Evolutionary conservation across 805 yeast genomes (phyloP).

Genomic region (Pichia ethanolica): DNA sequence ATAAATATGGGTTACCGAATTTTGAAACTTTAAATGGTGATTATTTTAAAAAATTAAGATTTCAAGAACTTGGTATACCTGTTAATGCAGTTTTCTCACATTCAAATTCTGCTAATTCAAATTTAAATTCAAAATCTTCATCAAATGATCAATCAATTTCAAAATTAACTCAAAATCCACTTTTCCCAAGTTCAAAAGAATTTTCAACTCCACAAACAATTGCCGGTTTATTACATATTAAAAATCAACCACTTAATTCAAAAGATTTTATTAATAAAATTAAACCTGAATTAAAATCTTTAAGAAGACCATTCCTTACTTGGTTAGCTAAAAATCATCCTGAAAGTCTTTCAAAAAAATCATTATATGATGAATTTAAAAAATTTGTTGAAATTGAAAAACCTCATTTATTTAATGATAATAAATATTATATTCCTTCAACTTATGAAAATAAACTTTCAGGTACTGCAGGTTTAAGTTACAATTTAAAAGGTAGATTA

Average conservation of each 20-base stretch:
- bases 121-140: neutral
- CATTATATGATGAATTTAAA: conserved; percentile 25
- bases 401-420: conserved; percentile 9
- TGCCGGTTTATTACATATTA: conserved; percentile 19
- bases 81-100: conserved; percentile 23
- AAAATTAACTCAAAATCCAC: conserved; percentile 27
- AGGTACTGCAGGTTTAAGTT: conserved; percentile 75
- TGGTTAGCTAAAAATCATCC: conserved; percentile 51
- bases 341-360: conserved; percentile 22
- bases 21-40: conserved; percentile 58
- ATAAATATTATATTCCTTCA: conserved; percentile 12
- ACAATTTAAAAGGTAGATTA: conserved; percentile 60
- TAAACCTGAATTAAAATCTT: conserved; percentile 34
- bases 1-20: conserved; percentile 58
- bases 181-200: conserved; percentile 28
- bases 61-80: conserved; percentile 60
- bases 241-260: conserved; percentile 18
- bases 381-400: conserved; percentile 31
- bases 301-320: conserved; percentile 46
- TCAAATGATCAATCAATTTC: neutral
- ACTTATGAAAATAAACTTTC: conserved; percentile 24
- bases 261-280: conserved; percentile 16
- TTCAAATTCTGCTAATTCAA: neutral
- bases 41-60: conserved; percentile 53
- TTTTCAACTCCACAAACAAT: conserved; percentile 23